Base-by-base conservation (phyloP, 2,329 filamentous ascomycete genomes). In the Exserohilum rostratum region DNA sequence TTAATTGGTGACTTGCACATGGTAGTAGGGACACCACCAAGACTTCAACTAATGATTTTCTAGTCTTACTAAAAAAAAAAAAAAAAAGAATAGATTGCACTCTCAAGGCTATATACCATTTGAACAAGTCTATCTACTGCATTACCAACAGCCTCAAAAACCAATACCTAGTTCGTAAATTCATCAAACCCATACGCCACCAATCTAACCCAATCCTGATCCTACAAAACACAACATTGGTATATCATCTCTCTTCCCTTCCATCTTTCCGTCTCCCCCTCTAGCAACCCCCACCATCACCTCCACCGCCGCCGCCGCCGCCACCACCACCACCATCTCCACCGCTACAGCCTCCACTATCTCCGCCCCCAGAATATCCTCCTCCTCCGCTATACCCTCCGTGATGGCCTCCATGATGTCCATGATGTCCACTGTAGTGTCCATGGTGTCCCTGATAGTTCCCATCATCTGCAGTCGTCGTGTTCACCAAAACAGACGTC, bases 251-350 rank as follows among this genome's bases (percentile, higher is more conserved):
- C 45, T 35, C 34, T 3, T 18, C 5, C 34, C 5, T 44, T n/a
- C 22, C 9, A 15, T 11, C 17, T 20, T 13, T 27, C 15, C 12
- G 17, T 15, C 11, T 10, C 25, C 15, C 17, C 31, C 1, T 7
- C 12, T 45, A 49, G 15, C 51, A 53, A 3, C 46, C 46, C 25
- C 52, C 51, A 1, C 52, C 46, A 3, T 46, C 44, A n/a, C 50
- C 48, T 15, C 48, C 54, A 7, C 55, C 51, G 25, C 50, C 52
- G 6, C 57, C 54, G 0, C 56, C 53, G 1, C 53, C 50, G 2
- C 53, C 60, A 6, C 57, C 54, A 1, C 59, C 57, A 13, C 59
- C 65, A 9, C 46, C 46, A 18, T 22, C 22, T 11, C 47, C 47
- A 22, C 43, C 34, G 2, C 46, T 46, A 29, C 47, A 49, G 4